A percentile compares a stretch with the other conserved stretches of the same genome.
Conservation (phyloP, 192 early-diverging fungal genomes). For the Linnemannia zychae region DNA sequence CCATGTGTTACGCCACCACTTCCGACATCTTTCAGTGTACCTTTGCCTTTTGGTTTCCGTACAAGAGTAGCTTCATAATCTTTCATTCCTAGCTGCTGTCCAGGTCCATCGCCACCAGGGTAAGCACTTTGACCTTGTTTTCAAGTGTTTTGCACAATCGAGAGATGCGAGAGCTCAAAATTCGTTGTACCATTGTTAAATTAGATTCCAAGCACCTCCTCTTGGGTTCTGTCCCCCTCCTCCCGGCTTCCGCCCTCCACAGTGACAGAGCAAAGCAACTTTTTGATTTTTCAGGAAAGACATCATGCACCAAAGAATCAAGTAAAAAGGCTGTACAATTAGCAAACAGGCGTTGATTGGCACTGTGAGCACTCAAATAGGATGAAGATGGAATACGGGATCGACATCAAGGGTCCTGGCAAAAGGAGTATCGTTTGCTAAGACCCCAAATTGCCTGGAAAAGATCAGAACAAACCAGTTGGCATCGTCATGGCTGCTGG, state of each 20-base stretch:
- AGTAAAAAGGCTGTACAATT: not conserved
- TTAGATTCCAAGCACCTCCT: slow-evolving; percentile 44
- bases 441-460: not conserved
- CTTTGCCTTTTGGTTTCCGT: slow-evolving; percentile 51
- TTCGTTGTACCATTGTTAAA: not conserved
- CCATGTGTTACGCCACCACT: slow-evolving; percentile 35
- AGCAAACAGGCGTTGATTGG: not conserved
- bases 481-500: not conserved
- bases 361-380: not conserved
- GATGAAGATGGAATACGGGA: not conserved
- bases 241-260: slow-evolving; percentile 46
- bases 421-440: not conserved
- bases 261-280: not conserved
- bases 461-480: not conserved
- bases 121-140: not conserved
- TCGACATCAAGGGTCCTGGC: not conserved
- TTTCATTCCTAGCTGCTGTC: slow-evolving; percentile 60
- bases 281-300: not conserved
- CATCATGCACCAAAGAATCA: not conserved
- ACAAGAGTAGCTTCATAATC: slow-evolving; percentile 60
- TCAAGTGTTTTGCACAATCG: not conserved
- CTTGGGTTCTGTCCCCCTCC: slow-evolving; percentile 51
- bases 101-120: slow-evolving; percentile 59
- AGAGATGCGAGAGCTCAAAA: not conserved
- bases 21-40: slow-evolving; percentile 39